phyloP scores from a whole-genome alignment of 106 monocot genomes.

The Apostasia ramifera region DNA sequence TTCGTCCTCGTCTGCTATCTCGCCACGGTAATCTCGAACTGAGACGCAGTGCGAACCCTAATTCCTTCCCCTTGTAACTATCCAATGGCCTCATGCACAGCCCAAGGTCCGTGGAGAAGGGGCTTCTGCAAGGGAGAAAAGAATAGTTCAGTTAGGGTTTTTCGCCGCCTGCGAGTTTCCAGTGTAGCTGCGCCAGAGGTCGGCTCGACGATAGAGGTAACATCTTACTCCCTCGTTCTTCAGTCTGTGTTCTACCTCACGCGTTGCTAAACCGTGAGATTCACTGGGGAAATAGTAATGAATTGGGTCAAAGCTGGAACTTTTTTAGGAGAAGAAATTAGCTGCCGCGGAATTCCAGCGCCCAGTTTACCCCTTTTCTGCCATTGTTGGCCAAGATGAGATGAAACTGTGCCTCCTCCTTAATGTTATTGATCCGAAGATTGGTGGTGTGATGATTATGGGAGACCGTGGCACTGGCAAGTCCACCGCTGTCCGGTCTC shows the following conservation, averaged over 20 bases:
- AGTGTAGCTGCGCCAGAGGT: constrained; percentile 39
- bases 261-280: not conserved
- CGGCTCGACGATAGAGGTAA: constrained; percentile 34
- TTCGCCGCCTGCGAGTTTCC: constrained; percentile 17
- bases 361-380: constrained; percentile 88
- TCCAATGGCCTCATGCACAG: constrained; percentile 4
- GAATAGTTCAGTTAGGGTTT: constrained; percentile 1
- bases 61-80: not conserved
- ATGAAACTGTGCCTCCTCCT: constrained; percentile 97
- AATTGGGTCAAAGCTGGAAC: not conserved
- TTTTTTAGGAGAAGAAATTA: constrained; percentile 31
- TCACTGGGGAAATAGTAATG: not conserved
- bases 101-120: not conserved
- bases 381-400: constrained; percentile 98
- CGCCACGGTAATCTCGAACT: constrained; percentile 20
- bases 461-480: constrained; percentile 99
- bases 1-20: constrained; percentile 14
- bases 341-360: constrained; percentile 72
- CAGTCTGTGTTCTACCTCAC: not conserved
- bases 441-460: constrained; percentile 99
- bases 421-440: constrained; percentile 98
- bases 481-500: constrained; percentile 89
- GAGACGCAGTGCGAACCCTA: not conserved
- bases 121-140: not conserved
- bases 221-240: not conserved